Conservation (phyloP, 345 rosid genomes). For the Psidium friedrichsthalianum region DNA sequence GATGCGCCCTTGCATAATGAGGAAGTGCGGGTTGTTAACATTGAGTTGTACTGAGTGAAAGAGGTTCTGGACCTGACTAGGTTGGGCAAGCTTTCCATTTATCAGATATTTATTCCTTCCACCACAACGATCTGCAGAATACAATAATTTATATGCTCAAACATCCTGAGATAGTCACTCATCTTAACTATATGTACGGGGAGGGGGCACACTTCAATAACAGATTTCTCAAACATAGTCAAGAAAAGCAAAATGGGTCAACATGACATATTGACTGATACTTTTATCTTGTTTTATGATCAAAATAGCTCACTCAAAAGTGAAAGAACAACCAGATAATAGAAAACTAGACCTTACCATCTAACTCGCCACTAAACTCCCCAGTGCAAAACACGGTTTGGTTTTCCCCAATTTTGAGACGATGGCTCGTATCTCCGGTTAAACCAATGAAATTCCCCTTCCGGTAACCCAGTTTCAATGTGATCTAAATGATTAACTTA, state of each 20-base stretch:
- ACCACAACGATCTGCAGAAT: conserved; percentile 73
- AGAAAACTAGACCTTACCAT: background rate
- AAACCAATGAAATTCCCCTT: background rate
- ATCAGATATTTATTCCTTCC: conserved; percentile 77
- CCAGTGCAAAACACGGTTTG: background rate
- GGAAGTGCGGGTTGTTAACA: conserved; percentile 96
- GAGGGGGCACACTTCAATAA: background rate
- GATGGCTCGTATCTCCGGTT: background rate
- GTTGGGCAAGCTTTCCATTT: conserved; percentile 70
- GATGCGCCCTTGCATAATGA: conserved; percentile 99
- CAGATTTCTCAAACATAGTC: background rate
- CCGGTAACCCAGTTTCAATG: background rate
- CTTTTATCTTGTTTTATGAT: background rate
- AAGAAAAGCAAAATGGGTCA: background rate
- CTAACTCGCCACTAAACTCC: background rate
- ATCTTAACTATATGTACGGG: background rate
- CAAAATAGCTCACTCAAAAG: background rate
- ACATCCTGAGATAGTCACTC: background rate
- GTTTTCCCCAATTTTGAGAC: background rate
- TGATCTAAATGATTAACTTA: background rate
- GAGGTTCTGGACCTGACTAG: conserved; percentile 84
- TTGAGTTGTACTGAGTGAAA: conserved; percentile 97
- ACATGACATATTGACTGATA: background rate
- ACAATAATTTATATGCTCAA: background rate
- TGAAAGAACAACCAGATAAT: background rate